Conservation (phyloP, 345 rosid species). For the thale cress (Arabidopsis thaliana) region DNA sequence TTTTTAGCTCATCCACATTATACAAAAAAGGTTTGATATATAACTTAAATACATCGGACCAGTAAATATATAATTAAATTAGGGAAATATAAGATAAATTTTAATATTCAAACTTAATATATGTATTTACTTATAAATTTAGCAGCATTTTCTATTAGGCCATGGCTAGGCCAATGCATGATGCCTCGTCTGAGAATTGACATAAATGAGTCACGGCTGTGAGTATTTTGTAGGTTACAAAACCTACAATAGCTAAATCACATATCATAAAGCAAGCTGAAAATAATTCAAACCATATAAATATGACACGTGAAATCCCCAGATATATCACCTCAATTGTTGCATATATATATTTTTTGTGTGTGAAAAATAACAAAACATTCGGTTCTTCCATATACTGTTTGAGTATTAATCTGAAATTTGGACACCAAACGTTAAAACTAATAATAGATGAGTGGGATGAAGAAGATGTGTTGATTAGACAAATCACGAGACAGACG, state of each 20-base stretch:
- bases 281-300: not conserved
- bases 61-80: not conserved
- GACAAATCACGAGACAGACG: slow-evolving; percentile 46
- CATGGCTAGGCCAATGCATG: not conserved
- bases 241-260: not conserved
- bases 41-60: not conserved
- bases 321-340: no score
- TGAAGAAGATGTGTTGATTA: slow-evolving; percentile 28
- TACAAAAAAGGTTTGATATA: not conserved
- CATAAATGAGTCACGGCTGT: not conserved
- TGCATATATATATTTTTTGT: not conserved
- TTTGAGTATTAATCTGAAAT: not conserved
- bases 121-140: no score
- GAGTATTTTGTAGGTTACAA: not conserved
- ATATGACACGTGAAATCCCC: no score
- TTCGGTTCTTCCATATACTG: not conserved
- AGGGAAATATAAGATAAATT: not conserved
- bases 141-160: not conserved
- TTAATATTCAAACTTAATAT: no score
- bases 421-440: slow-evolving; percentile 35
- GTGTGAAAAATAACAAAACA: no score
- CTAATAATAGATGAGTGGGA: slow-evolving; percentile 32
- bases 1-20: not conserved
- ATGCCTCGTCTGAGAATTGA: not conserved
- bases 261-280: not conserved